These are phyloP conservation scores for Colletotrichum siamense DNA, from an alignment of 2,329 filamentous ascomycete species.

Conservation along the genomic window DNA sequence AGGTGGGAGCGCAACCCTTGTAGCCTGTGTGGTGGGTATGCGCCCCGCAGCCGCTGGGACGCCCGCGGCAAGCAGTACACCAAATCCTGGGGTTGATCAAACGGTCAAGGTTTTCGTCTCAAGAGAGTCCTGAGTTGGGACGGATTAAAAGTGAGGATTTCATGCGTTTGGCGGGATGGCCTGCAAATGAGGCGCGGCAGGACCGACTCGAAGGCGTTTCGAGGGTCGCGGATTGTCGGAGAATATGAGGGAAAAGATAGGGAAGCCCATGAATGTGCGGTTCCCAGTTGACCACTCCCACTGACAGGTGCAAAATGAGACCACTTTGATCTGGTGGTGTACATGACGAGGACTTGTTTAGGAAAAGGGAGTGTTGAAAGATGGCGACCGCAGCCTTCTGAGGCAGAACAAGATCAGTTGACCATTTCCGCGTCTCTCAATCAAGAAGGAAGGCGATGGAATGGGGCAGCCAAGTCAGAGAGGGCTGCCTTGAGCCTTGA, in stretches of 20 bases:
- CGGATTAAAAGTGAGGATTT: not conserved
- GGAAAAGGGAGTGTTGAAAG: not conserved
- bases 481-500: not conserved
- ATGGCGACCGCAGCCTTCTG: not conserved
- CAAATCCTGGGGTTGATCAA: not conserved
- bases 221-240: not conserved
- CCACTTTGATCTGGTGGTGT: not conserved
- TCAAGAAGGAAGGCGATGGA: not conserved
- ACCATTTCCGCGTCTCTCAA: not conserved
- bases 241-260: not conserved
- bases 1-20: not conserved
- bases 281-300: not conserved
- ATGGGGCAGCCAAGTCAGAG: not conserved
- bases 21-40: not conserved
- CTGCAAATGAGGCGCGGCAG: not conserved
- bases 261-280: not conserved
- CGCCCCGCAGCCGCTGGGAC: not conserved
- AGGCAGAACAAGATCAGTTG: not conserved
- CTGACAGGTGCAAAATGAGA: not conserved
- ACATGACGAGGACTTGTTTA: not conserved
- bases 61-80: not conserved
- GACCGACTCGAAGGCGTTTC: not conserved
- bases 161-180: not conserved
- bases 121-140: not conserved
- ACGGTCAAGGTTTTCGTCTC: not conserved